A percentile compares a stretch with the other conserved stretches of the same genome.
phyloP scores from a whole-genome alignment of 2,329 filamentous ascomycete genomes.

The Aspergillus udagawae region DNA sequence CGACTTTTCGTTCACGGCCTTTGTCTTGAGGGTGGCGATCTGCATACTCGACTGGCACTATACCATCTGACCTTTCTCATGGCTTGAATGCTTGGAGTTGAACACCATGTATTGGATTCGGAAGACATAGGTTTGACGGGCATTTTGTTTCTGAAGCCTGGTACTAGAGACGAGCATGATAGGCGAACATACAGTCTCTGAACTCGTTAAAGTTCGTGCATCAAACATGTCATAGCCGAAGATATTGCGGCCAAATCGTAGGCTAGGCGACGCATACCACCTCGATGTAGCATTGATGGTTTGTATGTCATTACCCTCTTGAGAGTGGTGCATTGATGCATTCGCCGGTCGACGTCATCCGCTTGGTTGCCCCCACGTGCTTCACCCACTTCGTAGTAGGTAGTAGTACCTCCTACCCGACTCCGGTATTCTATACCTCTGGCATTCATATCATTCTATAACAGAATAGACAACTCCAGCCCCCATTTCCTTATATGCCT shows the following conservation, averaged over 20 bases:
- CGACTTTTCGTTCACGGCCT: not conserved
- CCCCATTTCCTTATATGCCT: not conserved
- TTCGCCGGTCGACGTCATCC: not conserved
- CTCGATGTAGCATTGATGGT: not conserved
- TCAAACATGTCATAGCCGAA: not conserved
- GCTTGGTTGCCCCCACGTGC: not conserved
- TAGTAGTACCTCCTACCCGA: too few relatives aligned
- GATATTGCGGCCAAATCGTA: not conserved
- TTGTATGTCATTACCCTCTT: not conserved
- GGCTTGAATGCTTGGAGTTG: not conserved
- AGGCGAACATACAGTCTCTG: not conserved
- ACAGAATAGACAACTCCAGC: too few relatives aligned
- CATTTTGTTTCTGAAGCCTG: not conserved
- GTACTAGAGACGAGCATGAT: not conserved
- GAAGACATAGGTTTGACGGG: not conserved
- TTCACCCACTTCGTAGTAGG: not conserved
- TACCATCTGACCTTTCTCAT: not conserved
- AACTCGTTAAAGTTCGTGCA: not conserved
- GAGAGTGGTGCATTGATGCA: not conserved
- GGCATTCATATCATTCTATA: too few relatives aligned
- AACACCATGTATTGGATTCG: constrained; percentile 1
- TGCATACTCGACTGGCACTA: not conserved
- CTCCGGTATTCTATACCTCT: too few relatives aligned
- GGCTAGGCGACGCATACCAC: not conserved
- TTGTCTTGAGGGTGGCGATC: constrained; percentile 9